Base-by-base conservation (phyloP, 1,284 basidiomycete genomes). In the Pseudozyma sp. region DNA sequence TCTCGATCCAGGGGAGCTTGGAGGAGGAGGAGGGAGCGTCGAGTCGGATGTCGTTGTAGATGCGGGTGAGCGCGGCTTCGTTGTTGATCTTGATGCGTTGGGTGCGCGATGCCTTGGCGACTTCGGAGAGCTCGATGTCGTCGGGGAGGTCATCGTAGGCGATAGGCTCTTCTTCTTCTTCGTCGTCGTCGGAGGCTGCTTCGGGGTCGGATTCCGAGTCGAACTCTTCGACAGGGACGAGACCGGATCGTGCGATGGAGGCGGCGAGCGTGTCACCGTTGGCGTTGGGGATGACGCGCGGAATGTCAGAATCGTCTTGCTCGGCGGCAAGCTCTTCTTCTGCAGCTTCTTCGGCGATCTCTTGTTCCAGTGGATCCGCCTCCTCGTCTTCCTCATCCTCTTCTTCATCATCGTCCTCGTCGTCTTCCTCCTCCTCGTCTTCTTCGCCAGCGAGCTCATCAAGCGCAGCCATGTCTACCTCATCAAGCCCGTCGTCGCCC, bases 31-130 rank as follows among this genome's bases (percentile, higher is more conserved):
- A 54, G 13, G 80, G 56, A 6, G 68, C 50, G 47, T 76, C 78
- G 24, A 84, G 72, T 4, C 77, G 70, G 30, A 84, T 68, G 54
- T 75, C 68, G 3, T 77, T 65, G 40, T 78, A 71, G 37, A 84
- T 65, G 35, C 80, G 72, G n/a, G 54, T 44, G 8, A 84, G 67
- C 0, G 81, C 82, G 3, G 74, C 57, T 29, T 71, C 67, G 64
- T 79, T 77, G 78, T 83, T 83, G 61, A 81, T 66, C 65, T 81
- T 81, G 62, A 81, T 76, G 45, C 80, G 76, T 51, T 82, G 75
- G 11, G 65, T 54, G 35, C 75, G 75, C 3, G 67, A 68, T 6
- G 80, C 78, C 43, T 75, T 68, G 46, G 71, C 74, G 9, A 61
- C 34, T 47, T 76, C 80, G 13, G 70, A 76, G 44, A 77, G 69